Percentiles rank a stretch among this genome's conserved stretches.
These are phyloP conservation scores for Xylaria multiplex DNA, from an alignment of 2,329 filamentous ascomycete species.

Conservation along the genomic window DNA sequence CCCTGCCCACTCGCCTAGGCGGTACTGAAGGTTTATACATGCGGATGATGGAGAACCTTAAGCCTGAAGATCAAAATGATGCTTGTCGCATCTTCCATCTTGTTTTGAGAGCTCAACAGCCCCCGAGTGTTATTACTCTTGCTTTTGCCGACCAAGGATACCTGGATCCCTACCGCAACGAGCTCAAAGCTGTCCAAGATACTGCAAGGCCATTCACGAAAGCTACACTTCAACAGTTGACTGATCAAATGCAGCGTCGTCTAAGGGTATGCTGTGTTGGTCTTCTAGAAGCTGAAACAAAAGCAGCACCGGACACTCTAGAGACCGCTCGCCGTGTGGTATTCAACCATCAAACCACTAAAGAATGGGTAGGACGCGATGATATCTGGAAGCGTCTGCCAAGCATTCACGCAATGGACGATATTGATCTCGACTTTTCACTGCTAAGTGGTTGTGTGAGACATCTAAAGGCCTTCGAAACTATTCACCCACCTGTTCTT, in stretches of 20 bases:
- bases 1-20: conserved; percentile 46
- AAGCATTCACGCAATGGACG: conserved; percentile 36
- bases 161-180: conserved; percentile 38
- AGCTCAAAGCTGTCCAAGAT: conserved; percentile 42
- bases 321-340: conserved; percentile 46
- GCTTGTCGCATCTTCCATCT: conserved; percentile 48
- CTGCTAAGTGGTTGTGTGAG: conserved; percentile 47
- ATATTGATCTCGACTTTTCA: conserved; percentile 44
- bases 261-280: conserved; percentile 43
- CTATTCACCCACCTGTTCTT: conserved; percentile 44
- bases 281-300: conserved; percentile 45
- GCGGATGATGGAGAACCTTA: conserved; percentile 48
- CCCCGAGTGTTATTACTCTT: conserved; percentile 47
- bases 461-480: conserved; percentile 45
- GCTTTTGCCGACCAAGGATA: conserved; percentile 47
- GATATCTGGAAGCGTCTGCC: conserved; percentile 47
- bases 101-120: conserved; percentile 47
- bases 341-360: conserved; percentile 49
- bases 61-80: conserved; percentile 42
- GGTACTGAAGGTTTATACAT: conserved; percentile 49
- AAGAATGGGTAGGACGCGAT: conserved; percentile 47
- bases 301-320: conserved; percentile 36
- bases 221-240: conserved; percentile 39
- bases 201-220: conserved; percentile 38
- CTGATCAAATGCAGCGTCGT: conserved; percentile 44